phyloP scores from a whole-genome alignment of 2,329 filamentous ascomycete species.

The Cercospora zeina region DNA sequence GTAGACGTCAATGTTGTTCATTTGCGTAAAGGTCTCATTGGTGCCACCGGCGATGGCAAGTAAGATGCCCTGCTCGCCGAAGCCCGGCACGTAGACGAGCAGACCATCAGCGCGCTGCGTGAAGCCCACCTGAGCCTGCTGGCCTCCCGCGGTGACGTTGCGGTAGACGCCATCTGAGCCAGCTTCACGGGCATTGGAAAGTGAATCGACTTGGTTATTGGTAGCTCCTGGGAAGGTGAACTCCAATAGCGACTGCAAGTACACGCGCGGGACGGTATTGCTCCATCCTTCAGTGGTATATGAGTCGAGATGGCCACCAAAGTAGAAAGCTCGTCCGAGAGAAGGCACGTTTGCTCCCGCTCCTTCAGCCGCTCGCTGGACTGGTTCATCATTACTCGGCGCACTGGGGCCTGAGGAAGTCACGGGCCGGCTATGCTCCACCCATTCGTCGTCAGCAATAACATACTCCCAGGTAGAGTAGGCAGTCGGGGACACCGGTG shows the following conservation, averaged over 20 bases:
- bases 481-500: conserved; percentile 56
- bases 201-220: conserved; percentile 62
- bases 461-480: conserved; percentile 71
- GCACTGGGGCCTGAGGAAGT: conserved; percentile 66
- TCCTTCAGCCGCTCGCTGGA: conserved; percentile 72
- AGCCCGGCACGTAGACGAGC: conserved; percentile 73
- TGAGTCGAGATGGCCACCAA: conserved; percentile 72
- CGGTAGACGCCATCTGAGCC: conserved; percentile 64
- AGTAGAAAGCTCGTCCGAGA: conserved; percentile 73
- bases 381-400: conserved; percentile 54
- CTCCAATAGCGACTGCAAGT: conserved; percentile 72
- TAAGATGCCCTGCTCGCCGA: conserved; percentile 72
- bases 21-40: conserved; percentile 62
- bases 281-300: conserved; percentile 67
- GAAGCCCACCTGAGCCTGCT: conserved; percentile 66
- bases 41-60: conserved; percentile 76
- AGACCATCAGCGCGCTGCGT: conserved; percentile 72
- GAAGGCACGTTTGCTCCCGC: conserved; percentile 69
- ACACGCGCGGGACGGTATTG: conserved; percentile 62
- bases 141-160: conserved; percentile 71
- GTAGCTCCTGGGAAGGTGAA: conserved; percentile 71
- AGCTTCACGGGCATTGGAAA: conserved; percentile 58
- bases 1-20: conserved; percentile 73
- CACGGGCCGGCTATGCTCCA: conserved; percentile 60
- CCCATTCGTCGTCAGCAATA: conserved; percentile 60